Evolutionary conservation across 1,284 basidiomycete genomes (phyloP), one percentile per base, ranked within the genome.

Genomic region (Phellopilus nigrolimitatus): DNA sequence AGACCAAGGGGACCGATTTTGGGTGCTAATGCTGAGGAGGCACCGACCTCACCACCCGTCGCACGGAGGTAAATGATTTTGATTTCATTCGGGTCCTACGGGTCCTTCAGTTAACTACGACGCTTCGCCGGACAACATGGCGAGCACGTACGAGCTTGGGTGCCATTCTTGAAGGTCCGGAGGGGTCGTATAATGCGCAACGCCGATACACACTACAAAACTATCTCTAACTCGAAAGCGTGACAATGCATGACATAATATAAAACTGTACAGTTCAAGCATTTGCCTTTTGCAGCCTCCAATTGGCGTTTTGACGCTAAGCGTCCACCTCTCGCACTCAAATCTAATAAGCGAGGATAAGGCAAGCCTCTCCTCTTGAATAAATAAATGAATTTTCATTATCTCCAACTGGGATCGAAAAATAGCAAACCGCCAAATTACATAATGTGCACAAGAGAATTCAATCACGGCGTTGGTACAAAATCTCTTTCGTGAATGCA

Each of bases 1-100:
- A 99, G 79, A 93, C 95, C 95, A 65, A 99, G 87, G 76, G 97
- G 97, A 84, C 97, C 97, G 71, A 99, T 98, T 85, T 99, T 99
- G 62, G 97, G 97, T 57, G 97, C 97, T 62, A 99, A 82, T 57
- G 97, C 95, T 57, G 95, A 95, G 7, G 97, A 97, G 61, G 97
- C 93, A 82, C 95, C 97, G 68, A 99, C 93, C 80, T 99, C 97
- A 85, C 97, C 97, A 79, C 97, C 97, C 58, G 92, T 95, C 58
- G 95, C 95, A 67, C 97, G 88, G 71, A 99, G 90, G 84, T 97
- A 95, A 83, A 99, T 99, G 79, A 98, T 94, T 76, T 97, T 97
- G 65, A 94, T 79, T 76, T 95, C 95, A 71, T 79, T 89, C 61
- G 92, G 92, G 79, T 94, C 90, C 85, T 90, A 64, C 47, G 31